Conservation (phyloP, 1,139 yeast genomes). For the Arxiozyma telluris region DNA sequence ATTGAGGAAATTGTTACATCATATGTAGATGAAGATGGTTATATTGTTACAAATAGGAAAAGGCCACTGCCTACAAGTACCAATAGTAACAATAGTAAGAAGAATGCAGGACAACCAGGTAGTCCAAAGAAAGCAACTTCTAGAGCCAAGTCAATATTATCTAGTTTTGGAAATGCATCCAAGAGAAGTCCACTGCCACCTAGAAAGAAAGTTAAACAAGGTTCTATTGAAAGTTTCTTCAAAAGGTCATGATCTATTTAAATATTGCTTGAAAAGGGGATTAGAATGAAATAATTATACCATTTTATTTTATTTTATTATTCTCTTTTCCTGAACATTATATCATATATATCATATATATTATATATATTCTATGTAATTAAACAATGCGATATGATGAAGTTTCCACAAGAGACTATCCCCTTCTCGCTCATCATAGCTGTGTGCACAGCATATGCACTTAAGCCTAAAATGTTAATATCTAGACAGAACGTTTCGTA, state of each 20-base stretch:
- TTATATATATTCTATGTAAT: too few relatives aligned
- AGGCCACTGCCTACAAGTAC: conserved; percentile 5
- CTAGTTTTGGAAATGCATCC: background rate
- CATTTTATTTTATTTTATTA: too few relatives aligned
- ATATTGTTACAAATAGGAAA: conserved; percentile 23
- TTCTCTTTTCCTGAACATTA: too few relatives aligned
- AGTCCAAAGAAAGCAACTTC: conserved; percentile 2
- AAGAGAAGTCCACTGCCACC: background rate
- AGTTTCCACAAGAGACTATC: background rate
- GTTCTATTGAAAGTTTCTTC: conserved; percentile 27
- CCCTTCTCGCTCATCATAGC: background rate
- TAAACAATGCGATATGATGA: background rate
- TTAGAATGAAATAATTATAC: too few relatives aligned
- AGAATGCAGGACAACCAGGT: conserved; percentile 5
- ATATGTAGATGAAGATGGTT: conserved; percentile 29
- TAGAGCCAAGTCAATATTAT: conserved; percentile 5
- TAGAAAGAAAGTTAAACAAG: conserved; percentile 19
- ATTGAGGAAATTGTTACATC: conserved; percentile 10
- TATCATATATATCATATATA: too few relatives aligned
- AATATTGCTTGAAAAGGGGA: background rate
- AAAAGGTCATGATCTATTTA: conserved; percentile 11
- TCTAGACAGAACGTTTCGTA: too few relatives aligned
- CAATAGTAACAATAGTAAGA: background rate
- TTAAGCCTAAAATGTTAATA: too few relatives aligned
- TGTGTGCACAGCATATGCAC: too few relatives aligned